Evolutionary conservation across 1,284 basidiomycete genomes (phyloP).

Genomic region (Boletus holoroseus): DNA sequence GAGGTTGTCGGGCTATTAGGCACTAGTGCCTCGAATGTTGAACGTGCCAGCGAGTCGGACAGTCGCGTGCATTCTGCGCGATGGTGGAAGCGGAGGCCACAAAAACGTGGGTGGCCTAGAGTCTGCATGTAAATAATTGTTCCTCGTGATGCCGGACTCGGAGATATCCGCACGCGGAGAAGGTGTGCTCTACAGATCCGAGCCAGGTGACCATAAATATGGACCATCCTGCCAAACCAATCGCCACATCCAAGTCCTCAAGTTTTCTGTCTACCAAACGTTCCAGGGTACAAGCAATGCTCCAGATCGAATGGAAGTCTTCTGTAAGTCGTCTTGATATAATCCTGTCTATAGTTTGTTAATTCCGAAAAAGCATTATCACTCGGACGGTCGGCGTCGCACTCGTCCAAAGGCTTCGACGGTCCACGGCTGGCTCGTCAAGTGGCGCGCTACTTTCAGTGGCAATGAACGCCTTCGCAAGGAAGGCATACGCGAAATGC

Average conservation of each 20-base stretch:
- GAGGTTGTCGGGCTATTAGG: conserved; percentile 9
- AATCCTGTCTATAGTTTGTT: conserved; percentile 4
- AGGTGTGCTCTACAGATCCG: conserved; percentile 9
- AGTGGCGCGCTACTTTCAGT: conserved; percentile 65
- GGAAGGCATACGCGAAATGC: conserved; percentile 47
- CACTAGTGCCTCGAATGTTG: conserved; percentile 2
- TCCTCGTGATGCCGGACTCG: conserved; percentile 12
- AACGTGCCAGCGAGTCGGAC: conserved; percentile 13
- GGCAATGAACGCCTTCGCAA: conserved; percentile 59
- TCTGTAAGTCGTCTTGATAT: conserved; percentile 23
- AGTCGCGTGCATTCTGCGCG: conserved; percentile 2
- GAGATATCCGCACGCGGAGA: conserved; percentile 19
- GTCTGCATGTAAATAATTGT: conserved; percentile 1
- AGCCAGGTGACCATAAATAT: conserved; percentile 24
- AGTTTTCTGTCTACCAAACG: conserved; percentile 9
- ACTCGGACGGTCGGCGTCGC: conserved; percentile 45
- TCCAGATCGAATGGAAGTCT: conserved; percentile 43
- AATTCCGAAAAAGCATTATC: conserved; percentile 36
- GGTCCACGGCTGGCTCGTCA: conserved; percentile 74
- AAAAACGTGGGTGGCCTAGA: conserved; percentile 11
- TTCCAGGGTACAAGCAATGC: conserved; percentile 15
- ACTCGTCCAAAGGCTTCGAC: conserved; percentile 53
- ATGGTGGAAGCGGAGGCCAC: neutral
- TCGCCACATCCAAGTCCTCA: conserved; percentile 9
- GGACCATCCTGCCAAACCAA: conserved; percentile 3